Conservation (phyloP, 1,284 basidiomycete genomes). For the Spongiforma sp. region DNA sequence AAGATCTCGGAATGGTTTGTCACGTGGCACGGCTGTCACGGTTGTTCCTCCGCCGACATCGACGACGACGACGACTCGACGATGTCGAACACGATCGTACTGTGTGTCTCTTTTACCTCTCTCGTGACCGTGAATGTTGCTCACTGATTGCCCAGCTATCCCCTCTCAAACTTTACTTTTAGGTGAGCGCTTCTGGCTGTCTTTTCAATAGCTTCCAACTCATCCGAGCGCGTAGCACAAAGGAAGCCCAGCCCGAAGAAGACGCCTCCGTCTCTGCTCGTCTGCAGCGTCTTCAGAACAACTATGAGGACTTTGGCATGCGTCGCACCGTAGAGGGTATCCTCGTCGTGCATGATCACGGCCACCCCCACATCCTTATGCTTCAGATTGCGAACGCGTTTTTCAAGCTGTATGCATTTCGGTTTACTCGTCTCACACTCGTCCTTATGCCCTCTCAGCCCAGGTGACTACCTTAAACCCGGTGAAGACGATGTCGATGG, state of each 20-base stretch:
- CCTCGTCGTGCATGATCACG: constrained; percentile 93
- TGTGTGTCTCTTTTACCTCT: constrained; percentile 52
- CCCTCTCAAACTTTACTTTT: constrained; percentile 89
- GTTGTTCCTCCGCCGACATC: constrained; percentile 17
- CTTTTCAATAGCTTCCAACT: background rate
- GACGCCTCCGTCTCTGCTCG: constrained; percentile 93
- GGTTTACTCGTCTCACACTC: background rate
- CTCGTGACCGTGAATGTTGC: too few relatives aligned
- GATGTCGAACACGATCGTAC: constrained; percentile 80
- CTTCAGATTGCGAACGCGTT: constrained; percentile 98
- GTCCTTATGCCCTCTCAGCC: constrained; percentile 52
- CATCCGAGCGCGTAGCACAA: constrained; percentile 62
- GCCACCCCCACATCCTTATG: constrained; percentile 96
- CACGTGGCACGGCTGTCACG: constrained; percentile 20
- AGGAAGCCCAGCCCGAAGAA: constrained; percentile 95
- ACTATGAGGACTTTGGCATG: constrained; percentile 97
- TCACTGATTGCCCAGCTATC: constrained; percentile 55
- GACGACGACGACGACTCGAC: constrained; percentile 26
- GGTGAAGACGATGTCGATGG: constrained; percentile 94
- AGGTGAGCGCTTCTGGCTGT: constrained; percentile 49
- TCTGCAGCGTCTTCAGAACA: constrained; percentile 89
- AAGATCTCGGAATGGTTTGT: constrained; percentile 11
- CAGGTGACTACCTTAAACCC: constrained; percentile 97
- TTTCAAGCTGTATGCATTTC: constrained; percentile 86
- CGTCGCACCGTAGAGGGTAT: constrained; percentile 96